Conservation (phyloP, 2,329 filamentous ascomycete species). For the Colletotrichum sojae region DNA sequence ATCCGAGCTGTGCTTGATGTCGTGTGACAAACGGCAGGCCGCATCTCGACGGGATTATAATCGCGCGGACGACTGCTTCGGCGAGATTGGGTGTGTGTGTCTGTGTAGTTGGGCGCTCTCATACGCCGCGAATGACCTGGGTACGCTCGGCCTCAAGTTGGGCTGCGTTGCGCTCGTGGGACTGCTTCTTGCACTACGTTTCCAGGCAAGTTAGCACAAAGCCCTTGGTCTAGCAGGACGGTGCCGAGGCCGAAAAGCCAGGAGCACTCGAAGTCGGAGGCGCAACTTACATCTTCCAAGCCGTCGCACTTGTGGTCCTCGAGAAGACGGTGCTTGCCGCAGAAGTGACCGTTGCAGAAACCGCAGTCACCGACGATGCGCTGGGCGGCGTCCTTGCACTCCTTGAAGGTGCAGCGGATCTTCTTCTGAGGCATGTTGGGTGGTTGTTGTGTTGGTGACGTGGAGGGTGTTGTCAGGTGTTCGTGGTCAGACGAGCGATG, state of each 20-base stretch:
- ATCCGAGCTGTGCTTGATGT: constrained; percentile 1
- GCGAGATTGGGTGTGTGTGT: not conserved
- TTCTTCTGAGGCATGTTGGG: constrained; percentile 78
- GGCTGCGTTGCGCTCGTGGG: constrained; percentile 92
- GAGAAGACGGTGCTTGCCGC: constrained; percentile 92
- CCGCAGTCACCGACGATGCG: constrained; percentile 96
- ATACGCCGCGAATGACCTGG: constrained; percentile 93
- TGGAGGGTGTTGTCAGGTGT: constrained; percentile 1
- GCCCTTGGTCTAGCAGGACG: constrained; percentile 51
- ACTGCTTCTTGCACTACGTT: constrained; percentile 91
- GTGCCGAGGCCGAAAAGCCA: constrained; percentile 60
- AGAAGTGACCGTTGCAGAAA: constrained; percentile 95
- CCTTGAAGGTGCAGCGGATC: constrained; percentile 88
- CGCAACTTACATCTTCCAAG: constrained; percentile 82
- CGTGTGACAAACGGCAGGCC: not conserved
- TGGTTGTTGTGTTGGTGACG: constrained; percentile 24
- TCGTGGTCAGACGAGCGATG: constrained; percentile 18
- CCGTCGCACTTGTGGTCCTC: constrained; percentile 95
- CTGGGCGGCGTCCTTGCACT: constrained; percentile 89
- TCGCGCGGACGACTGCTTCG: constrained; percentile 3
- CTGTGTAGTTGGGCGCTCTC: constrained; percentile 46
- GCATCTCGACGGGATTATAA: constrained; percentile 20
- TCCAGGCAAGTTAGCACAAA: constrained; percentile 51
- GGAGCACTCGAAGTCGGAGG: constrained; percentile 37
- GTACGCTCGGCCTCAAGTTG: constrained; percentile 95